Evolutionary conservation across 306 rosid genomes (phyloP).

Genomic region (Lathyrus tuberosus): DNA sequence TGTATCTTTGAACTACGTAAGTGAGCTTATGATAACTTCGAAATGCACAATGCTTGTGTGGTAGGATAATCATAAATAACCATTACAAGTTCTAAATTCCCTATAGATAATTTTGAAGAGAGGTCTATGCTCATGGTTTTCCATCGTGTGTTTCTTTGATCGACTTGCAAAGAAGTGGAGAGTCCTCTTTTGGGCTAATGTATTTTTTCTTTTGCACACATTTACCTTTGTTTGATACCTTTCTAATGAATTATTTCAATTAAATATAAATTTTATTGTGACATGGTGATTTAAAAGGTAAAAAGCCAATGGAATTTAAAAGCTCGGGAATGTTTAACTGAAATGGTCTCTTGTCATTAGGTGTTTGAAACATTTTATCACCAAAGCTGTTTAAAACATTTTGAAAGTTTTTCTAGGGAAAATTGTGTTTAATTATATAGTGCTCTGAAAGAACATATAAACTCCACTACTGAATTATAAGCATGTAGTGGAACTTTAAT

Average conservation of each 20-base stretch:
- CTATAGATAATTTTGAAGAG: too few species aligned
- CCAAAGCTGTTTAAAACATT: not conserved
- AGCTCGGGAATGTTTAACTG: not conserved
- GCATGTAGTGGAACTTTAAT: conserved; percentile 17
- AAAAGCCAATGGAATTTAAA: not conserved
- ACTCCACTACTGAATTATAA: conserved; percentile 23
- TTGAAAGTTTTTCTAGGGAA: not conserved
- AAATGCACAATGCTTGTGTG: not conserved
- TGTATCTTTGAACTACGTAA: not conserved
- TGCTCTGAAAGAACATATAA: not conserved
- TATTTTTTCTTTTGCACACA: too few species aligned
- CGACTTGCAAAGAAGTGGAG: too few species aligned
- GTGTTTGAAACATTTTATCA: not conserved
- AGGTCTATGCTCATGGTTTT: too few species aligned
- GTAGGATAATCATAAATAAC: not conserved
- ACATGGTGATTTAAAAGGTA: not conserved
- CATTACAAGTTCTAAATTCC: not conserved
- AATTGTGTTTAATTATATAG: not conserved
- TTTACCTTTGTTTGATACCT: too few species aligned
- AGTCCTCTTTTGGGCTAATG: too few species aligned
- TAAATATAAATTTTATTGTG: too few species aligned
- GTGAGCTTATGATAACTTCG: not conserved
- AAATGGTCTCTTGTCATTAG: conserved; percentile 1
- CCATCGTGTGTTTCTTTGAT: too few species aligned
- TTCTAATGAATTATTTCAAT: too few species aligned